phyloP scores from a whole-genome alignment of 2,329 filamentous ascomycete genomes.

The Byssothecium circinans region DNA sequence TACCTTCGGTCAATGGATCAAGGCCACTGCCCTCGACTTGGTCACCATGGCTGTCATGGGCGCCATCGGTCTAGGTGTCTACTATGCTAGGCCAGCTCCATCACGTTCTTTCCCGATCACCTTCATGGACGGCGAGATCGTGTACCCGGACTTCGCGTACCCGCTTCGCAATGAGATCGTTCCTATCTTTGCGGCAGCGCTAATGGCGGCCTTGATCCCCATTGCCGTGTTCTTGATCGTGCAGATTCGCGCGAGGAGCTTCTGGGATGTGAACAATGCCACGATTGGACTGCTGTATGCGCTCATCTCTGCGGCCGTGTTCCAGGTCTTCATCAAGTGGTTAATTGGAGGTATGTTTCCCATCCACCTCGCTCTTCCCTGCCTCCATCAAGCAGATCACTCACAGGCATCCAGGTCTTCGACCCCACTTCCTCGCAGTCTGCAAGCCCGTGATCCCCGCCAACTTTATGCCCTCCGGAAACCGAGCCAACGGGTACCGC shows the following conservation, averaged over 20 bases:
- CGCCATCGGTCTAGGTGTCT: constrained; percentile 67
- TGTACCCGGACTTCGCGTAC: constrained; percentile 70
- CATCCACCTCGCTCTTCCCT: not conserved
- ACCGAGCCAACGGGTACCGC: constrained; percentile 55
- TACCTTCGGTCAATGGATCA: constrained; percentile 70
- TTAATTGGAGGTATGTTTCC: constrained; percentile 66
- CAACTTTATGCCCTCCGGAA: constrained; percentile 39
- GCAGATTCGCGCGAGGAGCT: constrained; percentile 63
- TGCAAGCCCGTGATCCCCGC: constrained; percentile 64
- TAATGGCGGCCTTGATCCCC: constrained; percentile 66
- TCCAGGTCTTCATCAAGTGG: constrained; percentile 76
- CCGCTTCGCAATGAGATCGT: constrained; percentile 70
- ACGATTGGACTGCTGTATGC: constrained; percentile 69
- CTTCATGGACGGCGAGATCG: constrained; percentile 67
- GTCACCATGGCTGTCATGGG: constrained; percentile 68
- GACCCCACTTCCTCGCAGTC: constrained; percentile 70
- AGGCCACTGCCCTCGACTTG: constrained; percentile 67
- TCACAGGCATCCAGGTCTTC: constrained; percentile 18
- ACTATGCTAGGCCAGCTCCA: constrained; percentile 65
- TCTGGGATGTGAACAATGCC: constrained; percentile 66
- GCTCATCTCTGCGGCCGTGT: constrained; percentile 70
- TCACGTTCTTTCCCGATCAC: constrained; percentile 69
- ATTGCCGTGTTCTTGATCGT: constrained; percentile 65
- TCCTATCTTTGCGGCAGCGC: constrained; percentile 69
- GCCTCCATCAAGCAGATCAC: not conserved